Conservation (phyloP, 2,329 filamentous ascomycete genomes). For the Phaeosphaeriaceae sp. region DNA sequence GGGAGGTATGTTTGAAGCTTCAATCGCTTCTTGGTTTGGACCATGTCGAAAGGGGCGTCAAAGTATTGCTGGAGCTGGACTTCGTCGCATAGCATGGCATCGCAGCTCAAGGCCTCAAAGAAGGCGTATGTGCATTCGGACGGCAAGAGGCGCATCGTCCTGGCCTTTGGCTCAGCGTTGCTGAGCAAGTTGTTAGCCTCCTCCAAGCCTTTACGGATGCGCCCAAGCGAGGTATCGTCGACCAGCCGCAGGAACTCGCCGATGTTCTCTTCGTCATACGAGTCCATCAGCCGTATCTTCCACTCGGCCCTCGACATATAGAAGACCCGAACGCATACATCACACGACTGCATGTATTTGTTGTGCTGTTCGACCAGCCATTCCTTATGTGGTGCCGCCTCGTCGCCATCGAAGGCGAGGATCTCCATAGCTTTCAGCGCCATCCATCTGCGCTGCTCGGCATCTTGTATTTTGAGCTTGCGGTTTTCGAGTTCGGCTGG, state of each 20-base stretch:
- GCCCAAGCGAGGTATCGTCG: conserved; percentile 54
- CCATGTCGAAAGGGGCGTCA: conserved; percentile 80
- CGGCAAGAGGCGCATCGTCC: conserved; percentile 59
- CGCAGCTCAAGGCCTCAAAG: conserved; percentile 87
- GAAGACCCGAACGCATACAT: conserved; percentile 58
- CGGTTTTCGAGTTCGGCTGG: conserved; percentile 34
- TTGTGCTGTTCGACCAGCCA: conserved; percentile 51
- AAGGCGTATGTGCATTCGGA: conserved; percentile 76
- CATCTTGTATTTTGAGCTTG: conserved; percentile 44
- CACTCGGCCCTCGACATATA: conserved; percentile 54
- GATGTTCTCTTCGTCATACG: conserved; percentile 56
- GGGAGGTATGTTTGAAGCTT: conserved; percentile 79
- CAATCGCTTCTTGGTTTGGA: conserved; percentile 80
- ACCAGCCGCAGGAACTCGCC: conserved; percentile 52
- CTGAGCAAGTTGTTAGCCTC: conserved; percentile 49
- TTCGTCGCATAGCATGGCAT: conserved; percentile 72
- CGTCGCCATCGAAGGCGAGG: conserved; percentile 56
- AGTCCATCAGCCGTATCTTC: conserved; percentile 48
- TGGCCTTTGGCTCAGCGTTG: conserved; percentile 57
- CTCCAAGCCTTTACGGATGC: conserved; percentile 54
- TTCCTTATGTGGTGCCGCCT: conserved; percentile 53
- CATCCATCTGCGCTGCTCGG: conserved; percentile 49
- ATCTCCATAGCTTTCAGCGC: conserved; percentile 54
- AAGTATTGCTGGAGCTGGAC: conserved; percentile 67
- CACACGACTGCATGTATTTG: conserved; percentile 54